Conservation (phyloP, 2,329 filamentous ascomycete genomes). For the Sporothrix brunneoviolacea region DNA sequence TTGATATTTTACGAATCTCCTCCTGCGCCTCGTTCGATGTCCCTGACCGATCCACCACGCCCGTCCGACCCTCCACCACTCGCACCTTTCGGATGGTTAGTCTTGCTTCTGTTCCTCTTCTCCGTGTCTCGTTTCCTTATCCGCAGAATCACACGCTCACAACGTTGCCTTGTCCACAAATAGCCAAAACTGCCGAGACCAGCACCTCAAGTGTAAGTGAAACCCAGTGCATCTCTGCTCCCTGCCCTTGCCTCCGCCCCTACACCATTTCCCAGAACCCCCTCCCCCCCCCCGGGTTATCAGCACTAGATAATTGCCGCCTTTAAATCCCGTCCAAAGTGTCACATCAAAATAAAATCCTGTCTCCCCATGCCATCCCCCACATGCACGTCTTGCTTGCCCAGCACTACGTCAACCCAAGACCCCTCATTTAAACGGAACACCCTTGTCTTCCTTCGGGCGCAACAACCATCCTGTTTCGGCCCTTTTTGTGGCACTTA, state of each 20-base stretch:
- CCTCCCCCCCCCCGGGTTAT: too few species aligned
- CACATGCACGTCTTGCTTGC: too few species aligned
- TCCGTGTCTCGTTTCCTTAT: background rate
- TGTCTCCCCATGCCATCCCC: too few species aligned
- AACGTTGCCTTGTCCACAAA: background rate
- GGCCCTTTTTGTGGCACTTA: background rate
- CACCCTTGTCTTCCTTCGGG: background rate
- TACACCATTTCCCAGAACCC: background rate
- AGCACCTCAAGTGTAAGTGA: constrained; percentile 40
- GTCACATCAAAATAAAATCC: too few species aligned
- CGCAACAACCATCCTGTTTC: background rate
- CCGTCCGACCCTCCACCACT: background rate
- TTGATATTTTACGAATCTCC: too few species aligned
- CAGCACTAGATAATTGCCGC: too few species aligned
- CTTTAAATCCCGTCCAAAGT: too few species aligned
- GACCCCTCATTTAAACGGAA: background rate
- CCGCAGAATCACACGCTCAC: background rate
- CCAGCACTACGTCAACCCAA: too few species aligned
- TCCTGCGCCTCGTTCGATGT: background rate
- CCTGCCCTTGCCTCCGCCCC: background rate
- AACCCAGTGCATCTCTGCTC: background rate
- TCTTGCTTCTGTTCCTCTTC: background rate
- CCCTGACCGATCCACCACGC: background rate
- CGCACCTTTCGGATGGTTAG: constrained; percentile 14
- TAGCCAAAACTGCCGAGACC: constrained; percentile 41